Evolutionary conservation across 129 eudicot genomes (phyloP).

Genomic region (Helianthus annuus): HanXRQr2.0-SUNRISE NC_035437.2:100650806-100651305

Average conservation of each 20-base stretch:
- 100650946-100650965: constrained; percentile 87
- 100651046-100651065: constrained; percentile 55
- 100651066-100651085: background rate
- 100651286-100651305: background rate
- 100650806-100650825: constrained; percentile 87
- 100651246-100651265: background rate
- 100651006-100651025: constrained; percentile 97
- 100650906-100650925: constrained; percentile 1
- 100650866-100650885: constrained; percentile 34
- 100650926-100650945: constrained; percentile 42
- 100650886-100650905: background rate
- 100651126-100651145: background rate
- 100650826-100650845: constrained; percentile 57
- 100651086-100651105: background rate
- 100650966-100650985: constrained; percentile 88
- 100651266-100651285: background rate
- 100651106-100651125: background rate
- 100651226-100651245: background rate
- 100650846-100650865: constrained; percentile 77
- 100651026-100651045: constrained; percentile 81
- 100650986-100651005: constrained; percentile 99
- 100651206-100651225: too few relatives aligned
- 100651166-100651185: background rate
- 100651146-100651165: background rate
- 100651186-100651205: background rate